Evolutionary conservation across 352 stramenopile species (phyloP).

Genomic region (Pythium chondricola): DNA sequence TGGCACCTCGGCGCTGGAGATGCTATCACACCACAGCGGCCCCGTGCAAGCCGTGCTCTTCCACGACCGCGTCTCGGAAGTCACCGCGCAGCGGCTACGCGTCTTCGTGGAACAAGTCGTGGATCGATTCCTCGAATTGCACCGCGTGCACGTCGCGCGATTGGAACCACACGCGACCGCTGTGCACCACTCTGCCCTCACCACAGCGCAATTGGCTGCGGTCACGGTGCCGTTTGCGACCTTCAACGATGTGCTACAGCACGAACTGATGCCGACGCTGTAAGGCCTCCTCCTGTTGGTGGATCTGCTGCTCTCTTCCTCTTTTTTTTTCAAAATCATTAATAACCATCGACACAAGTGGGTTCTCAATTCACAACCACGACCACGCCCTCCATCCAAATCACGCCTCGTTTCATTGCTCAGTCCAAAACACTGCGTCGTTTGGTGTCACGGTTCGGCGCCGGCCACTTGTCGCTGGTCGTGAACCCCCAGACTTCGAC

Average conservation of each 20-base stretch:
- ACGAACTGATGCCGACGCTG: conserved; percentile 24
- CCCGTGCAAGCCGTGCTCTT: conserved; percentile 68
- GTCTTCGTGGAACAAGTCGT: conserved; percentile 53
- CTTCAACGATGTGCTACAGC: conserved; percentile 25
- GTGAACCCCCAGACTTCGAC: conserved; percentile 87
- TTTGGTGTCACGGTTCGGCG: conserved; percentile 36
- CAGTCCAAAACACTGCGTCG: conserved; percentile 58
- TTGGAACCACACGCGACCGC: conserved; percentile 24
- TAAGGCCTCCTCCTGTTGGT: too few relatives aligned
- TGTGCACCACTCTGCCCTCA: conserved; percentile 34
- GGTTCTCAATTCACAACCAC: too few relatives aligned
- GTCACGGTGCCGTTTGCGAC: conserved; percentile 20
- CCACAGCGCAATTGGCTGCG: conserved; percentile 20
- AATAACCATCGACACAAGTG: too few relatives aligned
- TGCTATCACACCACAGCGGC: conserved; percentile 64
- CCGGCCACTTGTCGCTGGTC: conserved; percentile 39
- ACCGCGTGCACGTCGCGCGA: conserved; percentile 32
- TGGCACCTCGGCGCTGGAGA: conserved; percentile 50
- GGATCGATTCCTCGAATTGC: conserved; percentile 38
- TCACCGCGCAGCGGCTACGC: conserved; percentile 36
- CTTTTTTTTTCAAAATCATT: background rate
- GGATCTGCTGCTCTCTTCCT: background rate
- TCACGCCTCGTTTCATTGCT: background rate
- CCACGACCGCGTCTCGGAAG: conserved; percentile 54
- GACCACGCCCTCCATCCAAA: background rate